Evolutionary conservation across 1,139 yeast genomes (phyloP).

Genomic region (Sugiyamaella novakii): DNA sequence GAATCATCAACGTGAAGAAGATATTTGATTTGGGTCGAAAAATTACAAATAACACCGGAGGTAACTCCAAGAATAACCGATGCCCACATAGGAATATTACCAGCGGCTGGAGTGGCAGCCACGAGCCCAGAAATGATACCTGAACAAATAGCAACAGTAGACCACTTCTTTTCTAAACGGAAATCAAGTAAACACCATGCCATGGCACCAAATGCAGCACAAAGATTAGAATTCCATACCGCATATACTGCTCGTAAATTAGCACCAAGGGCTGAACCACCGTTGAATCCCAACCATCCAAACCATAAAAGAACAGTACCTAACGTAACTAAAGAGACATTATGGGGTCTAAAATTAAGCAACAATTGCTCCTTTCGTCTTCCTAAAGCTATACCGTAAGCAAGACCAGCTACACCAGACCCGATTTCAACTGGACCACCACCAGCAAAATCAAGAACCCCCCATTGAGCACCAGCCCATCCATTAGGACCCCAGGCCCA

Average conservation of each 20-base stretch:
- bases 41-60: conserved; percentile 85
- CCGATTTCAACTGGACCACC: conserved; percentile 97
- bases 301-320: conserved; percentile 72
- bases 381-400: conserved; percentile 79
- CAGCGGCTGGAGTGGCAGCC: conserved; percentile 95
- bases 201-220: conserved; percentile 89
- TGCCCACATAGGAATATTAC: conserved; percentile 89
- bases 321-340: conserved; percentile 79
- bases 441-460: conserved; percentile 94
- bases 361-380: conserved; percentile 79
- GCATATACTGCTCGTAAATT: conserved; percentile 75
- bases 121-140: conserved; percentile 90
- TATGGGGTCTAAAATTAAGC: conserved; percentile 92
- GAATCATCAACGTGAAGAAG: conserved; percentile 85
- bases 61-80: conserved; percentile 81
- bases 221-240: conserved; percentile 85
- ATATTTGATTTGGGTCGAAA: conserved; percentile 84
- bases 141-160: conserved; percentile 92
- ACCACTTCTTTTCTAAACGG: conserved; percentile 86
- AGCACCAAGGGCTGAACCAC: conserved; percentile 67
- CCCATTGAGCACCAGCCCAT: conserved; percentile 85
- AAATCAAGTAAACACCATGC: conserved; percentile 91
- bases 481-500: conserved; percentile 96
- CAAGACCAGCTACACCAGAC: conserved; percentile 89
- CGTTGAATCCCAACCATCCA: conserved; percentile 79